Evolutionary conservation across 2,329 filamentous ascomycete genomes (phyloP).

Genomic region (Paracorniculantispora psalliotae): DNA sequence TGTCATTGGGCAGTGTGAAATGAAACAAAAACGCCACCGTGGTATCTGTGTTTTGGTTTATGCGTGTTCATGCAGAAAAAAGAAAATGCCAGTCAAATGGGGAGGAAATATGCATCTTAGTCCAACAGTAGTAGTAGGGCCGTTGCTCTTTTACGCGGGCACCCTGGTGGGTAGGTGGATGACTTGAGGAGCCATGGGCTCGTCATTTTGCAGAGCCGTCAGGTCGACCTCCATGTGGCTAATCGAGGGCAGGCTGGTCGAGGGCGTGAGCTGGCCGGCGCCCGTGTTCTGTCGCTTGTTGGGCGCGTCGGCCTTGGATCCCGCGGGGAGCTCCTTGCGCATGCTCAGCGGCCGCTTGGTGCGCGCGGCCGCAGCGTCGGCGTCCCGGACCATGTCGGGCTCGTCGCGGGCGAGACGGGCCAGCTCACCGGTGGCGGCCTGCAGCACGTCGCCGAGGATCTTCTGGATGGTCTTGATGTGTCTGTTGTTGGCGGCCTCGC

Average conservation of each 20-base stretch:
- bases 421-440: slow-evolving; percentile 55
- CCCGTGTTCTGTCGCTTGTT: slow-evolving; percentile 20
- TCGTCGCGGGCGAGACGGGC: slow-evolving; percentile 51
- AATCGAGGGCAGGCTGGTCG: not conserved
- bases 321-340: slow-evolving; percentile 38
- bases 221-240: slow-evolving; percentile 12
- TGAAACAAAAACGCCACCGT: not conserved
- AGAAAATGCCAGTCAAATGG: too few relatives aligned
- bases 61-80: not conserved
- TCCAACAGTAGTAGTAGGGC: not conserved
- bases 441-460: slow-evolving; percentile 59
- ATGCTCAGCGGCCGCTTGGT: slow-evolving; percentile 50
- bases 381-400: slow-evolving; percentile 37
- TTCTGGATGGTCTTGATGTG: slow-evolving; percentile 67
- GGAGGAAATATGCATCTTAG: not conserved
- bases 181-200: not conserved
- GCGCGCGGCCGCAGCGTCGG: slow-evolving; percentile 38
- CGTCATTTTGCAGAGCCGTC: not conserved
- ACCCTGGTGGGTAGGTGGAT: not conserved
- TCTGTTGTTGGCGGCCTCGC: slow-evolving; percentile 76
- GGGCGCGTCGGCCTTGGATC: slow-evolving; percentile 22
- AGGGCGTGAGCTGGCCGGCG: not conserved
- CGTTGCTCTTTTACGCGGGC: not conserved
- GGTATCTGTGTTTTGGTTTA: slow-evolving; percentile 4
- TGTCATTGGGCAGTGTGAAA: not conserved